Evolutionary conservation across 768 basidiomycete genomes (phyloP).

Genomic region (Panaeolus papilionaceus): DNA sequence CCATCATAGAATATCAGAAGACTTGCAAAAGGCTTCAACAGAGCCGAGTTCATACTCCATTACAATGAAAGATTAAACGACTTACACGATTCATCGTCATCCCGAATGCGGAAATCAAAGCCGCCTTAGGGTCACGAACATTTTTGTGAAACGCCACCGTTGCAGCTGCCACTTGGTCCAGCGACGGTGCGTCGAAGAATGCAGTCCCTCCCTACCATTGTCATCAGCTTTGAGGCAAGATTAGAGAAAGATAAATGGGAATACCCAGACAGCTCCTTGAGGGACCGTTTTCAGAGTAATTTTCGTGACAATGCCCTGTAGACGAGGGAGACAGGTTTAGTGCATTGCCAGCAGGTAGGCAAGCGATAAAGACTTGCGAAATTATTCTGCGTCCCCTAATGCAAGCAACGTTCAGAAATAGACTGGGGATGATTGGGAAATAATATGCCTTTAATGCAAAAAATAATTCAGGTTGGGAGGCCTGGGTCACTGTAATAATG

Average conservation of each 20-base stretch:
- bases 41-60: background rate
- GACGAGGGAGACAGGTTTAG: too few relatives aligned
- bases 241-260: constrained; percentile 3
- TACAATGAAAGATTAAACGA: background rate
- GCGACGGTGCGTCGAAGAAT: constrained; percentile 28
- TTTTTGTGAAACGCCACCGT: constrained; percentile 44
- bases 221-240: background rate
- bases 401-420: background rate
- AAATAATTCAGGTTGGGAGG: constrained; percentile 45
- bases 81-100: constrained; percentile 37
- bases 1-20: constrained; percentile 63
- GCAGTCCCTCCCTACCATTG: constrained; percentile 56
- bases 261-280: constrained; percentile 38
- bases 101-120: constrained; percentile 49
- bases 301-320: constrained; percentile 51
- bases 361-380: background rate
- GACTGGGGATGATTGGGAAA: background rate
- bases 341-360: too few relatives aligned
- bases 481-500: constrained; percentile 40
- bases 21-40: constrained; percentile 19
- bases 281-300: constrained; percentile 52
- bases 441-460: constrained; percentile 44
- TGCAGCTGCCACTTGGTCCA: constrained; percentile 40
- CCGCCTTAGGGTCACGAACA: constrained; percentile 57
- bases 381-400: background rate